A percentile compares a stretch with the other conserved stretches of the same genome.
phyloP scores from a whole-genome alignment of 441 rosid genomes.

The Arabidopsis hybrid region DNA sequence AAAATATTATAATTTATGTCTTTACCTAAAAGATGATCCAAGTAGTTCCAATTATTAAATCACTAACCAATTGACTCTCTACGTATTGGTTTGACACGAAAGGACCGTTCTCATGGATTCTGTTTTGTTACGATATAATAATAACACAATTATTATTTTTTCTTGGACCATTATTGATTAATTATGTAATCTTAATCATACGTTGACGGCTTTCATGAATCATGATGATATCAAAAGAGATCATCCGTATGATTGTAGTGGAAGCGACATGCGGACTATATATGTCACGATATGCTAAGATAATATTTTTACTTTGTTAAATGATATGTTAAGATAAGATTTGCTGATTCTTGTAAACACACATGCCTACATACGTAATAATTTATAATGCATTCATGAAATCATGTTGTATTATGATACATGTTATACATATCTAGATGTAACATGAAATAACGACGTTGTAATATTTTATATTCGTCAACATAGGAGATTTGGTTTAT shows the following conservation, averaged over 20 bases:
- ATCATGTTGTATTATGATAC: not conserved
- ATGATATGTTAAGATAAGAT: constrained; percentile 31
- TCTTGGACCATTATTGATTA: constrained; percentile 41
- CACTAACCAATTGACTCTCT: constrained; percentile 36
- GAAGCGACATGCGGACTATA: constrained; percentile 39
- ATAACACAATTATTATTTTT: not conserved
- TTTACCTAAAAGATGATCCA: constrained; percentile 39
- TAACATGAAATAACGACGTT: too few relatives aligned
- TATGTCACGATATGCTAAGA: constrained; percentile 12
- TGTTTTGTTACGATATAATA: not conserved
- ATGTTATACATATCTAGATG: not conserved
- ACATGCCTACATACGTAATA: constrained; percentile 35
- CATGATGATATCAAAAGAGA: constrained; percentile 36
- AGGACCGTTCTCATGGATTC: constrained; percentile 27
- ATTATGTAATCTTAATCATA: constrained; percentile 26
- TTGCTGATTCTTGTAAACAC: constrained; percentile 36
- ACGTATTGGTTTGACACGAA: constrained; percentile 45
- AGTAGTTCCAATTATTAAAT: constrained; percentile 27
- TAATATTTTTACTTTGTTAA: constrained; percentile 1
- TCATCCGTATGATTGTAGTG: constrained; percentile 34
- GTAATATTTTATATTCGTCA: too few relatives aligned
- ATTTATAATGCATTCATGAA: constrained; percentile 6
- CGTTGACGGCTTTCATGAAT: constrained; percentile 40
- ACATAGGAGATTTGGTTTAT: too few relatives aligned
- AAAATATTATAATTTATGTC: constrained; percentile 16